phyloP scores from a whole-genome alignment of 2,329 filamentous ascomycete genomes.

The Ploettnerulaceae sp. region DNA sequence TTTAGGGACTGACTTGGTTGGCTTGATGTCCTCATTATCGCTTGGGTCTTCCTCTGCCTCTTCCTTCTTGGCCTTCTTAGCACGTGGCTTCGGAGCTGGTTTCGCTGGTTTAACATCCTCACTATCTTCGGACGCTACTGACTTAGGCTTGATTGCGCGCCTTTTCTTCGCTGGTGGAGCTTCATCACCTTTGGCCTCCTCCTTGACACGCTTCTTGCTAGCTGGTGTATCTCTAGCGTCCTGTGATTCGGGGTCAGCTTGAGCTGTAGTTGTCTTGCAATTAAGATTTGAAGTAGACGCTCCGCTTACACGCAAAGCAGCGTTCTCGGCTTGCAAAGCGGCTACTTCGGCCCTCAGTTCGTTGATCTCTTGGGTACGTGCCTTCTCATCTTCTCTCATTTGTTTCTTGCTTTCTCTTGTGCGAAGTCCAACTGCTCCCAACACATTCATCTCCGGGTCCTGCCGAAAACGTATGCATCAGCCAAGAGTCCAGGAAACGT shows the following conservation, averaged over 20 bases:
- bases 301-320: neutral
- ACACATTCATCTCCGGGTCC: constrained; percentile 35
- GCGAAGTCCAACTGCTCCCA: constrained; percentile 29
- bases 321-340: constrained; percentile 12
- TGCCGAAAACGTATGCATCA: constrained; percentile 8
- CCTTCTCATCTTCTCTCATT: constrained; percentile 16
- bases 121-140: constrained; percentile 6
- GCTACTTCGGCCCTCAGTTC: constrained; percentile 19
- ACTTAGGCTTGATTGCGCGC: neutral
- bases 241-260: constrained; percentile 9
- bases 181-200: neutral
- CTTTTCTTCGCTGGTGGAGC: neutral
- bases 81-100: constrained; percentile 38
- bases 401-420: constrained; percentile 25
- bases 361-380: constrained; percentile 8
- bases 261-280: neutral
- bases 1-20: constrained; percentile 19
- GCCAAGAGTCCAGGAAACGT: too few species aligned
- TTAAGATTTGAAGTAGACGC: constrained; percentile 10
- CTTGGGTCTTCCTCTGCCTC: constrained; percentile 16
- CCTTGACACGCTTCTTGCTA: constrained; percentile 16
- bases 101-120: constrained; percentile 23
- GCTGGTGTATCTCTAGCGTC: constrained; percentile 8
- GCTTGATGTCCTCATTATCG: constrained; percentile 17
- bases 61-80: constrained; percentile 18